phyloP scores from a whole-genome alignment of 2,329 filamentous ascomycete species.

The Xylaria sp. region DNA sequence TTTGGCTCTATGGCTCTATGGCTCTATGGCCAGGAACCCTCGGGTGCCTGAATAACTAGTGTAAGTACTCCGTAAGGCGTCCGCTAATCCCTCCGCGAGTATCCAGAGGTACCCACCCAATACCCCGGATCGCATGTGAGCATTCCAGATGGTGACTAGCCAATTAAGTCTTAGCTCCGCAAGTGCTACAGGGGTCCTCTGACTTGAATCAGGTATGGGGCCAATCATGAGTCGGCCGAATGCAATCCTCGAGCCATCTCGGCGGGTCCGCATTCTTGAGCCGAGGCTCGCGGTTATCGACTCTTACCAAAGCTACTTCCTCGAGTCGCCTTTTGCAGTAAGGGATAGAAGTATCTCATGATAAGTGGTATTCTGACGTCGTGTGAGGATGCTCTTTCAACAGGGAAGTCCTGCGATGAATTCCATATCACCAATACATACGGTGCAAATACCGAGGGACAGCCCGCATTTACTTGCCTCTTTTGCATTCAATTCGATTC shows the following conservation, averaged over 20 bases:
- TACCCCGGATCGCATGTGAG: conserved; percentile 34
- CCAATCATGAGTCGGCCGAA: conserved; percentile 32
- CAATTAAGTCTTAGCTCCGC: neutral
- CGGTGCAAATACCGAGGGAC: conserved; percentile 7
- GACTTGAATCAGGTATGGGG: neutral
- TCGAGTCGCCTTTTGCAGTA: neutral
- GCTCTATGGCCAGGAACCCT: too few relatives aligned
- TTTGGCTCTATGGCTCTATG: too few relatives aligned
- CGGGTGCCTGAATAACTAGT: too few relatives aligned
- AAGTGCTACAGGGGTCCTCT: neutral
- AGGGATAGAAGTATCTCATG: neutral
- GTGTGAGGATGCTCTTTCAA: conserved; percentile 13
- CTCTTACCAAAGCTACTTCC: conserved; percentile 24
- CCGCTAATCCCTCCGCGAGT: too few relatives aligned
- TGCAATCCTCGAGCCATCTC: conserved; percentile 15
- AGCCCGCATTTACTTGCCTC: neutral
- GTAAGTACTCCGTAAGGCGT: too few relatives aligned
- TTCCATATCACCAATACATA: conserved; percentile 22
- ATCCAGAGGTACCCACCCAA: neutral
- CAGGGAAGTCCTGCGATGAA: conserved; percentile 4
- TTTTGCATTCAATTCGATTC: neutral
- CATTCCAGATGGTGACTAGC: conserved; percentile 15
- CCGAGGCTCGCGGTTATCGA: conserved; percentile 29
- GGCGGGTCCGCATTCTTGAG: conserved; percentile 11
- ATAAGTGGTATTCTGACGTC: conserved; percentile 22